Base-by-base conservation (phyloP, 148 eudicot species). In the Fagopyrum homotropicum region DNA sequence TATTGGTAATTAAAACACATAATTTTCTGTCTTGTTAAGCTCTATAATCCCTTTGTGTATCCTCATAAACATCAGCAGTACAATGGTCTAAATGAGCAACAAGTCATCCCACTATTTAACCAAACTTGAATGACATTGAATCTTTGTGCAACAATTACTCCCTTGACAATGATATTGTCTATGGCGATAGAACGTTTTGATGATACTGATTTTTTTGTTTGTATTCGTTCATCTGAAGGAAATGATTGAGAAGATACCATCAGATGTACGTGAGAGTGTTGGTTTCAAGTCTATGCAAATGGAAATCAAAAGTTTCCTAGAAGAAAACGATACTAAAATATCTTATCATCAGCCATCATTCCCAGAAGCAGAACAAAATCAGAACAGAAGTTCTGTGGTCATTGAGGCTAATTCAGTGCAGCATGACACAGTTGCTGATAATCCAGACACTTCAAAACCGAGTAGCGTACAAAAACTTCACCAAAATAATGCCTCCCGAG, bases 161-260 rank as follows among this genome's bases (percentile, higher is more conserved):
- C 40, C 40, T 35, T 35, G 40, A 35, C 1, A 1, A 35, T 35
- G 40, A 35, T 35, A 35, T 35, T 35, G 40, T 35, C 40, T 35
- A 35, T 35, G 40, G 40, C 40, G 0, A 35, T 35, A 35, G 40
- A 35, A 35, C 40, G 3, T 35, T 35, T 35, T 35, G 1, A 35
- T 22, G 26, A 22, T 35, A 35, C 3, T 35, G 40, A 35, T 35
- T 35, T 35, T 35, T 35, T 0, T 0, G 40, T 0, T 22, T 68
- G 75, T 56, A 22, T 43, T 5, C 8, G n/a, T 80, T 78, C 79
- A 90, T 93, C 72, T 93, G 77, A 88, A 89, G 75, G 92, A 84
- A 76, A 77, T 89, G 9, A 77, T 81, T 3, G 85, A 85, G 74
- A 89, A 85, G 75, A 51, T 86, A 60, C 88, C 96, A 29, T 75